Conservation (phyloP, 768 basidiomycete genomes). For the Lentinula lateritia region DNA sequence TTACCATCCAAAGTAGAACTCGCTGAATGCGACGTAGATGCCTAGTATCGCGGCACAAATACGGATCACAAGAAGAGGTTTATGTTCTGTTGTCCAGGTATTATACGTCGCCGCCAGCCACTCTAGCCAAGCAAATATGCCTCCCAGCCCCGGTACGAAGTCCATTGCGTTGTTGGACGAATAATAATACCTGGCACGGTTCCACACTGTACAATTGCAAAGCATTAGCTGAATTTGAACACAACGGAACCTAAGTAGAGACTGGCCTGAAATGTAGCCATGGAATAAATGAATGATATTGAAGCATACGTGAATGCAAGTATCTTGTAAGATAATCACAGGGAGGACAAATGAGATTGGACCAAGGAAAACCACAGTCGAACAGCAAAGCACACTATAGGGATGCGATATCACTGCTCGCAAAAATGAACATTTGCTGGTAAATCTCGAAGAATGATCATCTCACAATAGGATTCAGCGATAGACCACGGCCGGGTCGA, state of each 20-base stretch:
- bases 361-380: background rate
- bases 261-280: conserved; percentile 1
- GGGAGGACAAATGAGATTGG: conserved; percentile 4
- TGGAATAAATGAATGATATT: background rate
- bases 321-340: background rate
- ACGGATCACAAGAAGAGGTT: background rate
- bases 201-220: background rate
- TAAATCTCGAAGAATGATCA: background rate
- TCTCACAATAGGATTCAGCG: background rate
- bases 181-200: background rate
- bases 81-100: conserved; percentile 1
- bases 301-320: background rate
- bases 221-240: background rate
- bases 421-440: background rate
- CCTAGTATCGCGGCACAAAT: background rate
- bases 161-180: background rate
- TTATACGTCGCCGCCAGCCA: background rate
- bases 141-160: background rate
- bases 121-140: background rate
- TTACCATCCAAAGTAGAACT: background rate
- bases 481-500: background rate
- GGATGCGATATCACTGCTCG: background rate
- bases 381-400: background rate
- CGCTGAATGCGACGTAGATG: background rate
- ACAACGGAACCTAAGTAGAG: background rate